Evolutionary conservation across 495 filamentous ascomycete species (phyloP).

Genomic region (Penicillium psychrofluorescens): DNA sequence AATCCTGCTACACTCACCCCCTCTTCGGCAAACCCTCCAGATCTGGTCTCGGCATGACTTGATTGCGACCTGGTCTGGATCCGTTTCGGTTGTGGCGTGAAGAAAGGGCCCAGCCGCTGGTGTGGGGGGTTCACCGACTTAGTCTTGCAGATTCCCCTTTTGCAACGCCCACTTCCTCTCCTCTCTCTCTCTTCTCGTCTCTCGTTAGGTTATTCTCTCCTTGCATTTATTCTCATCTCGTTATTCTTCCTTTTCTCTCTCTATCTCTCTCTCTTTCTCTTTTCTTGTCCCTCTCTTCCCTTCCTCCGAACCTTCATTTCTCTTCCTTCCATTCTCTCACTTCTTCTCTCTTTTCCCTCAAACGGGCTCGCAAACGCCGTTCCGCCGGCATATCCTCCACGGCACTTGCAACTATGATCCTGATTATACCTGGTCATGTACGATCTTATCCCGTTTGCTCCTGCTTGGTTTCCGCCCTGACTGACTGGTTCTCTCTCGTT

Average conservation of each 20-base stretch:
- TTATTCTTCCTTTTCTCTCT: neutral
- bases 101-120: neutral
- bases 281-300: neutral
- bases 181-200: neutral
- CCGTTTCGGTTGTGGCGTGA: neutral
- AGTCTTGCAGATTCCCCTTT: too few species aligned
- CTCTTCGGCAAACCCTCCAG: too few species aligned
- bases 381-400: slow-evolving; percentile 2
- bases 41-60: too few species aligned
- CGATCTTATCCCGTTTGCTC: slow-evolving; percentile 7
- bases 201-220: neutral
- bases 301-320: neutral
- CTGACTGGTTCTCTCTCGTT: slow-evolving; percentile 7
- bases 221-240: neutral
- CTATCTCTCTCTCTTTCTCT: too few species aligned
- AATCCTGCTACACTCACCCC: too few species aligned
- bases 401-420: slow-evolving; percentile 12
- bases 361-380: slow-evolving; percentile 9
- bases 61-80: too few species aligned
- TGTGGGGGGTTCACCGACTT: neutral
- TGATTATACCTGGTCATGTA: slow-evolving; percentile 7
- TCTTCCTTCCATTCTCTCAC: neutral
- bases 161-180: neutral
- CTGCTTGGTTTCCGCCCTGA: slow-evolving; percentile 3
- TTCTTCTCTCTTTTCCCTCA: slow-evolving; percentile 2